Conservation (phyloP, 192 early-diverging fungal genomes). For the Rhizophagus clarus region DNA sequence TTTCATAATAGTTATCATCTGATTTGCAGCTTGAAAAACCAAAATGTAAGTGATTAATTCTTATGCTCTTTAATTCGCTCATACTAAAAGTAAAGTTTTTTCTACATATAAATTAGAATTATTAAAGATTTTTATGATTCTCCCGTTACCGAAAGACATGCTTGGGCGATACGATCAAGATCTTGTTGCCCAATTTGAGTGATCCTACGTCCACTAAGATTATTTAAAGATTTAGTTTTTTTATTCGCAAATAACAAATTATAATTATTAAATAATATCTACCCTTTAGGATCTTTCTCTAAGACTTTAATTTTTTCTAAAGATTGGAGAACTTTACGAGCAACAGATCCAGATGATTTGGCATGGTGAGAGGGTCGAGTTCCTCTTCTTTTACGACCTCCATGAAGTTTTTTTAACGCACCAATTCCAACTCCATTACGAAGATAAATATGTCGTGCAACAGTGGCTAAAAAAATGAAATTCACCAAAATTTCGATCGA, state of each 20-base stretch:
- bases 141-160: background rate
- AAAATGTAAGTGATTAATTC: too few relatives aligned
- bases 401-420: constrained; percentile 91
- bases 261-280: constrained; percentile 30
- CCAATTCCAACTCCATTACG: constrained; percentile 92
- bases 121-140: background rate
- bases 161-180: constrained; percentile 91
- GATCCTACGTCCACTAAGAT: constrained; percentile 87
- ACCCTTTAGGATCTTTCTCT: constrained; percentile 87
- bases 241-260: background rate
- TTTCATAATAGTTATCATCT: too few relatives aligned
- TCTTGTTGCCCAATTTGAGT: constrained; percentile 97
- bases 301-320: constrained; percentile 99
- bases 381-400: constrained; percentile 91
- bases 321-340: constrained; percentile 96
- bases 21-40: too few relatives aligned
- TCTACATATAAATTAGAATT: background rate
- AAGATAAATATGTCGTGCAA: constrained; percentile 99
- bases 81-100: background rate
- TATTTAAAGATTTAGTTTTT: background rate
- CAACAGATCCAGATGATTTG: constrained; percentile 86
- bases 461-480: constrained; percentile 59
- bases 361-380: constrained; percentile 90
- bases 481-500: too few relatives aligned
- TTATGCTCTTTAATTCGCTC: background rate